Evolutionary conservation across 2,329 filamentous ascomycete species (phyloP), one percentile per base, ranked within the genome.

Genomic region (Aureobasidium sp.): DNA sequence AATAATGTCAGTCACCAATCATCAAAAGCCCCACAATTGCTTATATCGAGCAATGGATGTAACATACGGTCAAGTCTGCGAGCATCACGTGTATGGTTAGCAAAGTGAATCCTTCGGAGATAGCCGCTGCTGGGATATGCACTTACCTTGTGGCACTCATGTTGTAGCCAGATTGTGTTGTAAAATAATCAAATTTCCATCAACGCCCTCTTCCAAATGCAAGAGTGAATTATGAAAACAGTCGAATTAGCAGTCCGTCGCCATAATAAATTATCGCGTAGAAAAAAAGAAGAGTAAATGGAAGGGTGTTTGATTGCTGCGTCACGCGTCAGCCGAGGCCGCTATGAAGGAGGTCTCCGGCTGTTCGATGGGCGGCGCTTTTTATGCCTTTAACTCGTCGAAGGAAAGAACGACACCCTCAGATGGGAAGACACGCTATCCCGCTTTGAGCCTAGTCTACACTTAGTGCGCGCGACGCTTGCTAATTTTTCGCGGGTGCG

Each of bases 61-160:
- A 76, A 74, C 66, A 76, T 67, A 64, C 74, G 73, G 66, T 76
- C 74, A 63, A 76, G 70, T 66, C 74, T 76, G 68, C 29, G 20
- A 48, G 57, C 44, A 59, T 64, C 64, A 64, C 59, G 59, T 59
- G 48, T 62, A 24, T 37, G 24, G 56, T 53, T 27, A 64, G 55
- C 41, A 55, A 55, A 55, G 55, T 53, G 60, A 36, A 48, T 55
- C 52, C 36, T 52, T 62, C 60, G 60, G 60, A 39, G 34, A 62
- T 59, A 41, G 37, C 46, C 51, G 57, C 64, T 15, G 29, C 17
- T 48, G 46, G 26, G 46, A 50, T 46, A 34, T 50, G 46, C 48
- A 56, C 60, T 65, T 56, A 64, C 64, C 64, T 65, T 63, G 62
- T 65, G 41, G 64, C 64, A 61, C 64, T 65, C 64, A 65, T 65